Conservation (phyloP, 257 asterid species). For the Fraxinus americana region DNA sequence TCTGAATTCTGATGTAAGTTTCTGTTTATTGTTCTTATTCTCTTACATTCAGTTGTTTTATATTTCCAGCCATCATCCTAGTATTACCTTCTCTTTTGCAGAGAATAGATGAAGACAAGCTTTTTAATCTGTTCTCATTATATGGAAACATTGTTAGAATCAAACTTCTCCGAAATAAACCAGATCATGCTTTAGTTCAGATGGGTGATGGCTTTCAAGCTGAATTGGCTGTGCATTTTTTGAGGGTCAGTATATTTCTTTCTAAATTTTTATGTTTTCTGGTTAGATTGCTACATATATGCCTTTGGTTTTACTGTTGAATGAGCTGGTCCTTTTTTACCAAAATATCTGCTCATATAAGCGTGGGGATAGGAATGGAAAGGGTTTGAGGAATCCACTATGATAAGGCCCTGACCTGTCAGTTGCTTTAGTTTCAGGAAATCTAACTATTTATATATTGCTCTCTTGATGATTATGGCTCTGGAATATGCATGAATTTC, state of each 20-base stretch:
- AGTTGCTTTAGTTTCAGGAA: conserved; percentile 17
- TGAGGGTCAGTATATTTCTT: conserved; percentile 58
- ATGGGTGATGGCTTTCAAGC: conserved; percentile 99
- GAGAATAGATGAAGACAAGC: conserved; percentile 90
- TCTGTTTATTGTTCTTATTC: conserved; percentile 3
- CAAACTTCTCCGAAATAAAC: conserved; percentile 93
- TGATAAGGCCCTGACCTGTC: neutral
- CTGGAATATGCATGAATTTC: neutral
- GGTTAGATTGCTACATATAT: conserved; percentile 14
- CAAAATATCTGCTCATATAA: neutral
- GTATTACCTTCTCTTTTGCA: conserved; percentile 39
- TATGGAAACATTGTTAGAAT: conserved; percentile 90
- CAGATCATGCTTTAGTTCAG: conserved; percentile 95
- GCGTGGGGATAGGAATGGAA: neutral
- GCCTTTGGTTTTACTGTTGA: conserved; percentile 13
- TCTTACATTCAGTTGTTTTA: neutral
- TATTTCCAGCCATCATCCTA: conserved; percentile 15
- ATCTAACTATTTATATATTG: neutral
- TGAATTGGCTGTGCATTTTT: conserved; percentile 93
- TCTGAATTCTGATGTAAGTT: conserved; percentile 80
- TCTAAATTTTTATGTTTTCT: conserved; percentile 11
- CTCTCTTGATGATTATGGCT: neutral
- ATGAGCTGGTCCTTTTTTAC: neutral
- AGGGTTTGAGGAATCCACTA: conserved; percentile 14
- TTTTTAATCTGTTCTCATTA: conserved; percentile 87